Percentiles rank a stretch among this genome's conserved stretches.
Evolutionary conservation across 805 yeast species (phyloP).

Genomic region (Candida namnaoensis): DNA sequence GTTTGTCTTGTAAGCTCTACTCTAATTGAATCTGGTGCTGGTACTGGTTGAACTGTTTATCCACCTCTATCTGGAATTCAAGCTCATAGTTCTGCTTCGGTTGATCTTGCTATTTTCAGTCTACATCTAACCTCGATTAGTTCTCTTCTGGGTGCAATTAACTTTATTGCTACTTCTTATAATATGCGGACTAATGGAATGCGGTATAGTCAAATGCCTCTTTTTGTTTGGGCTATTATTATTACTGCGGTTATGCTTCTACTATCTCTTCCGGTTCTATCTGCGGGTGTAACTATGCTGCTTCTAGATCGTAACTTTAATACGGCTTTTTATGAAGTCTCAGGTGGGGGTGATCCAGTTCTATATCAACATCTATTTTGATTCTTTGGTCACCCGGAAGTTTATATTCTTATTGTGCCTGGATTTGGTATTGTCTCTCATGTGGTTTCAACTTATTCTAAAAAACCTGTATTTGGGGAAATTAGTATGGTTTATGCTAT

Average conservation of each 20-base stretch:
- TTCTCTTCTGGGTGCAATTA: slow-evolving; percentile 5
- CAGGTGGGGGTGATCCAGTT: slow-evolving; percentile 9
- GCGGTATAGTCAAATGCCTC: slow-evolving; percentile 1
- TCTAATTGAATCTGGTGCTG: slow-evolving; percentile 10
- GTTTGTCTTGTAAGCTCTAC: slow-evolving; percentile 9
- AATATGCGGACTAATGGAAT: slow-evolving; percentile 7
- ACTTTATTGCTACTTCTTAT: slow-evolving; percentile 7
- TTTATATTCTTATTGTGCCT: slow-evolving; percentile 10
- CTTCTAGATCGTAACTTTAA: slow-evolving; percentile 7
- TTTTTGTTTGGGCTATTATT: slow-evolving; percentile 7
- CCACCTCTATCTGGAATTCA: slow-evolving; percentile 7
- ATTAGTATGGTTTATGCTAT: slow-evolving; percentile 14
- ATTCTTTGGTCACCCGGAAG: slow-evolving; percentile 5
- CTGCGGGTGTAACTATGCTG: slow-evolving; percentile 6
- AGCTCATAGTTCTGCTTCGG: slow-evolving; percentile 6
- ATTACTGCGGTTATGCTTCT: slow-evolving; percentile 5
- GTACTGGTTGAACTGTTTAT: slow-evolving; percentile 10
- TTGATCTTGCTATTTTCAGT: slow-evolving; percentile 4
- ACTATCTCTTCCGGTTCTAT: slow-evolving; percentile 7
- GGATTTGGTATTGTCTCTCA: slow-evolving; percentile 12
- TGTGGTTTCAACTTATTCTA: slow-evolving; percentile 1
- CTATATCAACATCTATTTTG: slow-evolving; percentile 7
- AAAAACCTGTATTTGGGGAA: slow-evolving; percentile 11
- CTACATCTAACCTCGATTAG: slow-evolving; percentile 3
- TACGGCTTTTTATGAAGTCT: slow-evolving; percentile 5